Evolutionary conservation across 441 rosid species (phyloP).

Genomic region (Brassica balearica): DNA sequence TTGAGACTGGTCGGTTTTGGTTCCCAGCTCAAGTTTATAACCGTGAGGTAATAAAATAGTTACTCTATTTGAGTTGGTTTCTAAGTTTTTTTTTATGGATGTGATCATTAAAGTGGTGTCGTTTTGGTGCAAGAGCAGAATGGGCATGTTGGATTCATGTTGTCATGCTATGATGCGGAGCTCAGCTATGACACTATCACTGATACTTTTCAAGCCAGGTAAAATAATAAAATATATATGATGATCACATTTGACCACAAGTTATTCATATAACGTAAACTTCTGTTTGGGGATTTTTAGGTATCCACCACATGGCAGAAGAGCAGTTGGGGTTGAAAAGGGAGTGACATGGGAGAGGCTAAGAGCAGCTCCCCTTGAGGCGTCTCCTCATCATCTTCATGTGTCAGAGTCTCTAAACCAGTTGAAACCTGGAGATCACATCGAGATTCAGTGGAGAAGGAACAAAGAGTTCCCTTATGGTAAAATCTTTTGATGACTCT

Average conservation of each 20-base stretch:
- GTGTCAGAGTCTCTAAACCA: slow-evolving; percentile 71
- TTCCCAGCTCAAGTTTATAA: slow-evolving; percentile 97
- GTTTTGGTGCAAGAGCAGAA: slow-evolving; percentile 55
- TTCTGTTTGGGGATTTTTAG: slow-evolving; percentile 44
- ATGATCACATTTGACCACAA: slow-evolving; percentile 17
- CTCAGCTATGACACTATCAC: slow-evolving; percentile 77
- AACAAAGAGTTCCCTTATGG: slow-evolving; percentile 95
- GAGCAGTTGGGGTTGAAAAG: slow-evolving; percentile 64
- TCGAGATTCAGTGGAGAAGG: slow-evolving; percentile 98
- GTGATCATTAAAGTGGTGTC: slow-evolving; percentile 3
- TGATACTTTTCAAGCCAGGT: slow-evolving; percentile 94
- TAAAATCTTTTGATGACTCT: slow-evolving; percentile 27
- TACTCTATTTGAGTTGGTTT: neutral
- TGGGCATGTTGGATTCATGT: slow-evolving; percentile 89
- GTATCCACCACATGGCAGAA: slow-evolving; percentile 92
- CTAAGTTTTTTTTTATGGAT: neutral
- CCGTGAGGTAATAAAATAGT: slow-evolving; percentile 70
- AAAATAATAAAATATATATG: neutral
- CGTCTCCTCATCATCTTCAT: slow-evolving; percentile 70
- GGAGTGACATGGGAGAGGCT: slow-evolving; percentile 85
- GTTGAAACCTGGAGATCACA: slow-evolving; percentile 77
- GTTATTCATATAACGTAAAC: neutral
- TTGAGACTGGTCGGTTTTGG: slow-evolving; percentile 81
- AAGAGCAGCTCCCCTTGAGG: slow-evolving; percentile 71
- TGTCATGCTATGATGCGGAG: slow-evolving; percentile 95